phyloP scores from a whole-genome alignment of 768 basidiomycete species.

The Mycena rosella region DNA sequence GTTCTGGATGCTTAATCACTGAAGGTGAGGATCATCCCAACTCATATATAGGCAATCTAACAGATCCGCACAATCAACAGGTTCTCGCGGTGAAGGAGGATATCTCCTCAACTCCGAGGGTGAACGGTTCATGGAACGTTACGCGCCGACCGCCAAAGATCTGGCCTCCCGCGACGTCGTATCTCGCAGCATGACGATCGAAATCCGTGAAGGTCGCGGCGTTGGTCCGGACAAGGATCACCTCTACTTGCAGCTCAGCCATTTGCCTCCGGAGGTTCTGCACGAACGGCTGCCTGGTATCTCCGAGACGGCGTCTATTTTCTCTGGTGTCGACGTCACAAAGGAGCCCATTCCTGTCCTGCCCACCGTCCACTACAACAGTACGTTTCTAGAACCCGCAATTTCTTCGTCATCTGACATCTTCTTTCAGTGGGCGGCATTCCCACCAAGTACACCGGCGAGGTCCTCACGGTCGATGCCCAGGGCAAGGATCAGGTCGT shows the following conservation, averaged over 20 bases:
- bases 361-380: constrained; percentile 99
- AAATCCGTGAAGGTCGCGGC: constrained; percentile 98
- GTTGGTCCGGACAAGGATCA: constrained; percentile 99
- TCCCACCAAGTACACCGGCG: constrained; percentile 98
- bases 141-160: constrained; percentile 99
- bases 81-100: constrained; percentile 99
- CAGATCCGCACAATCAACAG: constrained; percentile 52
- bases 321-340: constrained; percentile 98
- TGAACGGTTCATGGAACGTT: constrained; percentile 99
- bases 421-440: constrained; percentile 92
- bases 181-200: constrained; percentile 98
- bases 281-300: constrained; percentile 99
- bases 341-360: constrained; percentile 99
- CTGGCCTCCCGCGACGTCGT: constrained; percentile 99
- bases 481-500: constrained; percentile 94
- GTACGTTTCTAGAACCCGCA: constrained; percentile 62
- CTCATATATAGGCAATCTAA: constrained; percentile 11
- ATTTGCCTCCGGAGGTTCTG: constrained; percentile 94
- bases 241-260: constrained; percentile 95
- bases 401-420: constrained; percentile 35
- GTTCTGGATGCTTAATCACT: constrained; percentile 98
- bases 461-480: constrained; percentile 90
- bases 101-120: constrained; percentile 98
- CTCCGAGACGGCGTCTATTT: constrained; percentile 99
- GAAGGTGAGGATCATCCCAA: constrained; percentile 72